A percentile compares a stretch with the other conserved stretches of the same genome.
Conservation (phyloP, 306 rosid species). For the Sicyos edulis region DNA sequence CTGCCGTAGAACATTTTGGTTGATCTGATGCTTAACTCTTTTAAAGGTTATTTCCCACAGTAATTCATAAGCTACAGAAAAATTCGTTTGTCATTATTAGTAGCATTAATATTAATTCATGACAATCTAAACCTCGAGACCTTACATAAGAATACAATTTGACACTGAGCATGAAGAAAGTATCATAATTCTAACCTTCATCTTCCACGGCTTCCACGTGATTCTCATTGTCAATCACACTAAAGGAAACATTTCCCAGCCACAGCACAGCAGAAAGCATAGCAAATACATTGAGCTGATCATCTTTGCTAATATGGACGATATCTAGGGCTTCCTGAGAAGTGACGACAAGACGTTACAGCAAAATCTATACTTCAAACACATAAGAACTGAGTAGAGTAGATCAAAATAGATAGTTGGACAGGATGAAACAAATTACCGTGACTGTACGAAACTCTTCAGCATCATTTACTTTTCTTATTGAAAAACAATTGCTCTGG, state of each 20-base stretch:
- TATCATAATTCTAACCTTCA: conserved; percentile 49
- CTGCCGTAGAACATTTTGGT: neutral
- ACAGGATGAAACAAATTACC: conserved; percentile 39
- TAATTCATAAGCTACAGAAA: neutral
- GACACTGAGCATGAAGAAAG: neutral
- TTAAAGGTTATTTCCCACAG: neutral
- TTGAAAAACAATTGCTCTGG: conserved; percentile 81
- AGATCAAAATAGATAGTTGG: conserved; percentile 11
- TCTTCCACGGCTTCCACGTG: conserved; percentile 77
- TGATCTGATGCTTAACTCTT: neutral
- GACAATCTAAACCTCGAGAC: neutral
- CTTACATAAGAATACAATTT: neutral
- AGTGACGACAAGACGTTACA: neutral
- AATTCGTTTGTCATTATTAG: neutral
- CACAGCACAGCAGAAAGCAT: conserved; percentile 97
- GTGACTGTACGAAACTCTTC: conserved; percentile 68
- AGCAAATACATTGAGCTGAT: conserved; percentile 88
- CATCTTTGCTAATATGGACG: conserved; percentile 62
- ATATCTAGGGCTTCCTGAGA: conserved; percentile 87
- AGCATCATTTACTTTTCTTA: conserved; percentile 72
- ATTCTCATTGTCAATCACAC: conserved; percentile 81
- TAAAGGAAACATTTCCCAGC: conserved; percentile 84
- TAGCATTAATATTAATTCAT: neutral
- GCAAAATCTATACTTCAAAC: neutral
- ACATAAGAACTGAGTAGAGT: neutral